A percentile compares a stretch with the other conserved stretches of the same genome.
Conservation (phyloP, 2,329 filamentous ascomycete genomes). For the Alternaria dauci region DNA sequence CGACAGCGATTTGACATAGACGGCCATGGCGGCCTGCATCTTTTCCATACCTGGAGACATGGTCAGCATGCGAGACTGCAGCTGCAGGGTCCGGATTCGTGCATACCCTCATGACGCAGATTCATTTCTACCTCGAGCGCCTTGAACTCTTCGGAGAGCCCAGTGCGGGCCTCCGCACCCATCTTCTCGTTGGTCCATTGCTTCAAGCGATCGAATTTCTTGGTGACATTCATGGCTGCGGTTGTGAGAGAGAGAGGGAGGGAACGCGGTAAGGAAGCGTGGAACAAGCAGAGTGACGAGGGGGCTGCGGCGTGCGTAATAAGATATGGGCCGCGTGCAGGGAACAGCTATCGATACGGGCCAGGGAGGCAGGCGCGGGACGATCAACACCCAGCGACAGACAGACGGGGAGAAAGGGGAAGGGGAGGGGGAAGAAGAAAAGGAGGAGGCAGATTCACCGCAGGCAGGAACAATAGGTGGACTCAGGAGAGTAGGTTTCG, state of each 20-base stretch:
- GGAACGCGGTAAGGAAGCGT: slow-evolving; percentile 2
- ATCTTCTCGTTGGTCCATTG: slow-evolving; percentile 99
- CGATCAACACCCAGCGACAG: slow-evolving; percentile 11
- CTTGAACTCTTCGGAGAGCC: slow-evolving; percentile 89
- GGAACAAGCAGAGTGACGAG: slow-evolving; percentile 15
- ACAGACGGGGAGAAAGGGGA: neutral
- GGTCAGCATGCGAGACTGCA: slow-evolving; percentile 11
- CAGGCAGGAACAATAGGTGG: neutral
- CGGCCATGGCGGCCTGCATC: slow-evolving; percentile 83
- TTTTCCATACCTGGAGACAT: slow-evolving; percentile 78
- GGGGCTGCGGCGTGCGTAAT: slow-evolving; percentile 21
- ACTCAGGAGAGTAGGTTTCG: slow-evolving; percentile 5
- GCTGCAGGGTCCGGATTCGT: slow-evolving; percentile 12
- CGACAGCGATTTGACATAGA: slow-evolving; percentile 87
- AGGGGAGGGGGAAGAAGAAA: neutral
- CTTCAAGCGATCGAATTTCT: slow-evolving; percentile 94
- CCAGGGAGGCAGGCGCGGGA: slow-evolving; percentile 24
- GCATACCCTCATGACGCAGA: slow-evolving; percentile 82
- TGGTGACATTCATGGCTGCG: slow-evolving; percentile 69
- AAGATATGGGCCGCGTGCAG: slow-evolving; percentile 28
- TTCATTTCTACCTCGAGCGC: slow-evolving; percentile 89
- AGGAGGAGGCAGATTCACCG: neutral
- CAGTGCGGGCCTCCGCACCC: slow-evolving; percentile 88
- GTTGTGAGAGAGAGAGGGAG: slow-evolving; percentile 3
- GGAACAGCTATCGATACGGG: slow-evolving; percentile 27